Base-by-base conservation (phyloP, 176 grass and related monocot species). In the Aechmea fasciata region DNA sequence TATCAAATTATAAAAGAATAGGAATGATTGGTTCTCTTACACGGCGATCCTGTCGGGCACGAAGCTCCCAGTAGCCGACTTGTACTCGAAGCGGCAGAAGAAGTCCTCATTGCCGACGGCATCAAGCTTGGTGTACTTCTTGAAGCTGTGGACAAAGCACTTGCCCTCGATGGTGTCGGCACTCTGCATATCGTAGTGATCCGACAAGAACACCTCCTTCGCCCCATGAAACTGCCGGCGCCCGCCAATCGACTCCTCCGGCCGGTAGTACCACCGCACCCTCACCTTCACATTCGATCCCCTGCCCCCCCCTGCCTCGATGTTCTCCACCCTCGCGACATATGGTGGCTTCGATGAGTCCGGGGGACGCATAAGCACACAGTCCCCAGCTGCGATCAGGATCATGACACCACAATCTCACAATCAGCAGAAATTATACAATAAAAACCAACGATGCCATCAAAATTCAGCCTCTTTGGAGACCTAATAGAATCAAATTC, bases 151-250 rank as follows among this genome's bases (percentile, higher is more conserved):
- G 18, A 96, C 87, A 41, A 82, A 84, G 76, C 93, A 97, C 70
- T 92, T 97, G n/a, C 86, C 89, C 71, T 97, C 93, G 9, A 97
- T 97, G 13, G 93, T 97, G 68, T 97, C 93, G 41, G 93, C 93
- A 11, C 93, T 97, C 80, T 97, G 93, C 59, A 90, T 77, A 80
- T 97, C 93, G 70, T 97, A 92, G 76, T 97, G 93, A 13, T 97
- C 93, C 33, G 91, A 96, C 72, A 96, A 80, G 70, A 96, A 96
- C 1, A 96, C 81, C 72, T 96, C 91, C 55, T 96, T 96, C 2
- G 73, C 72, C 74, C 91, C 91, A 70, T 96, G 91, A 69, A 96
- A 96, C 48, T 88, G 91, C 0, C 91, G 75, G 9, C 87, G 77
- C 1, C 91, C 91, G 49, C 91, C 91, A 20, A 90, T 90, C 10